phyloP scores from a whole-genome alignment of 129 eudicot genomes.

The Escallonia herrerae region DNA sequence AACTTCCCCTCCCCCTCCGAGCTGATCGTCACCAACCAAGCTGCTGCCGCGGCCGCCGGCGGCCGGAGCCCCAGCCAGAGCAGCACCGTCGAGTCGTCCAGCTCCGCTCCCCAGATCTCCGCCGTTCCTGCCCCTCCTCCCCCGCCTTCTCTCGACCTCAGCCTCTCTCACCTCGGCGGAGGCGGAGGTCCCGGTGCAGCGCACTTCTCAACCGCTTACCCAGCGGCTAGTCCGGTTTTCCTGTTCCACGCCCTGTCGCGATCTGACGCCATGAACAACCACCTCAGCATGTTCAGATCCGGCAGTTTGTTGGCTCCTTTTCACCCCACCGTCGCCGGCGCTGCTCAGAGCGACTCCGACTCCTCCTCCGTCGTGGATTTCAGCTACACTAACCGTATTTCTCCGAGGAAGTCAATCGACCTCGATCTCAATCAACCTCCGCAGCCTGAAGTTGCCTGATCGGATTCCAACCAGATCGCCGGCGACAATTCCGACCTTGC shows the following conservation, averaged over 20 bases:
- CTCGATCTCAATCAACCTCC: slow-evolving; percentile 56
- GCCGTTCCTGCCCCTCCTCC: slow-evolving; percentile 14
- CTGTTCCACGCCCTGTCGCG: slow-evolving; percentile 28
- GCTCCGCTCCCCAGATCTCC: slow-evolving; percentile 15
- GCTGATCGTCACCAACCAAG: slow-evolving; percentile 3
- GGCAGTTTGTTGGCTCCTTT: slow-evolving; percentile 12
- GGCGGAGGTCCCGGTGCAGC: not conserved
- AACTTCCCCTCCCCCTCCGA: slow-evolving; percentile 36
- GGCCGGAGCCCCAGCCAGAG: slow-evolving; percentile 42
- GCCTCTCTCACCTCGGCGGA: slow-evolving; percentile 21
- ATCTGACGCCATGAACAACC: slow-evolving; percentile 6
- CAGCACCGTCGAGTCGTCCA: slow-evolving; percentile 44
- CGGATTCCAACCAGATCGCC: no score
- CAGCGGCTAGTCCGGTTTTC: slow-evolving; percentile 34
- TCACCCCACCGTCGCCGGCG: slow-evolving; percentile 16
- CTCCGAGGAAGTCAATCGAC: slow-evolving; percentile 20
- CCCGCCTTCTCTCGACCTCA: slow-evolving; percentile 36
- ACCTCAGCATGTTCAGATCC: slow-evolving; percentile 13
- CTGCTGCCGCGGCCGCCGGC: not conserved
- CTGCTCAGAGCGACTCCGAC: slow-evolving; percentile 3
- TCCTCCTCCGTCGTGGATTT: slow-evolving; percentile 42
- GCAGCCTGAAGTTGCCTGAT: slow-evolving; percentile 31
- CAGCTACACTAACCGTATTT: slow-evolving; percentile 8
- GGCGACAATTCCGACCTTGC: not conserved
- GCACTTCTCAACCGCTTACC: slow-evolving; percentile 8